Base-by-base conservation (phyloP, 1,284 basidiomycete species). In the Ustilago sp. region DNA sequence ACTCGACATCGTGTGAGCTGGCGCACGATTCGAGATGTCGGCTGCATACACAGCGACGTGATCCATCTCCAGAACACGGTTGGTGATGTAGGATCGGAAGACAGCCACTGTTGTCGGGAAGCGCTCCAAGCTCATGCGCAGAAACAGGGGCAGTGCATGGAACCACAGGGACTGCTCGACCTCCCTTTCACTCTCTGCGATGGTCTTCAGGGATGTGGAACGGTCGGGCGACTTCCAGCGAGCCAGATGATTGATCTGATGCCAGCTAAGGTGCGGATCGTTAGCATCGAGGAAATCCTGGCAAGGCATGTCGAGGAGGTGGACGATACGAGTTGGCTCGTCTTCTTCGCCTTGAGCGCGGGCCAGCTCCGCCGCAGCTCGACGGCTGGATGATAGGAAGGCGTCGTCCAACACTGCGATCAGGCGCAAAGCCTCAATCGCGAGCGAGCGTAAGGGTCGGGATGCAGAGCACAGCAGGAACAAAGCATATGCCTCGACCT, bases 391-490 rank as follows among this genome's bases (percentile, higher is more conserved):
- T 2, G 68, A 56, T 12, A 76, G 47, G 50, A 82, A 82, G 4
- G 77, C 74, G 2, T 83, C 82, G 36, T 87, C 72, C 43, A 88
- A 82, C 4, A 82, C 68, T 2, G 77, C 72, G 45, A 82, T 79
- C 36, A 80, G 64, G n/a, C 72, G 74, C 41, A 83, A 65, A 8
- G 81, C 69, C 45, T 79, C 61, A 38, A 81, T 59, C 15, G 80
- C 81, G 38, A 80, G 70, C 88, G 87, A 67, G 88, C 88, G 69
- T 83, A 90, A 81, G 88, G 91, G 71, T 91, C 88, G 13, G 91
- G 93, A 48, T 90, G 92, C 63, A 91, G 88, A 79, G 90, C 89
- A 38, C 90, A 85, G 88, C 31, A 98, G 87, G 85, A 96, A 94
- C 48, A 97, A 85, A 0, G 90, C 90, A 3, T 91, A 92, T 0